Percentiles rank a stretch among this genome's conserved stretches.
Evolutionary conservation across 306 rosid genomes (phyloP).

Genomic region (Herpetospermum pedunculosum): DNA sequence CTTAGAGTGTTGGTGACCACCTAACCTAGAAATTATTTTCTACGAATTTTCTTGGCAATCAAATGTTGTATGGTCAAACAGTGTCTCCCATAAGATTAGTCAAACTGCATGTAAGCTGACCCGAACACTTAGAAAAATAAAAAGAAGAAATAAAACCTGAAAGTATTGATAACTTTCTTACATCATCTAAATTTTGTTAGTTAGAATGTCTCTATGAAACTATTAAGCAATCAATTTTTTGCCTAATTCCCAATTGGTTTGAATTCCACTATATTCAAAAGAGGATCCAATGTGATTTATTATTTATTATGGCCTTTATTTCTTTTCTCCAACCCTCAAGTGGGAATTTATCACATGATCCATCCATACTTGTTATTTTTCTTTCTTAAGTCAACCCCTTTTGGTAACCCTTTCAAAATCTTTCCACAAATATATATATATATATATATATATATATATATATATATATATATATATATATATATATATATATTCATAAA

Average conservation of each 20-base stretch:
- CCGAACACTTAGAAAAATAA: too few species aligned
- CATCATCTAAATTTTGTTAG: not conserved
- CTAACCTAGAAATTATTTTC: too few species aligned
- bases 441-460: too few species aligned
- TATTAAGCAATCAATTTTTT: not conserved
- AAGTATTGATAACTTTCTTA: not conserved
- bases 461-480: too few species aligned
- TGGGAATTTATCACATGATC: not conserved
- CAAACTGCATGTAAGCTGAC: too few species aligned
- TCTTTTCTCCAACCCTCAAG: not conserved
- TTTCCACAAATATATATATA: not conserved
- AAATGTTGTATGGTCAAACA: too few species aligned
- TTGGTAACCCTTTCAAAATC: not conserved
- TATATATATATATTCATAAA: too few species aligned
- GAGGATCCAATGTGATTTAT: slow-evolving; percentile 1
- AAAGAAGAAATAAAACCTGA: too few species aligned
- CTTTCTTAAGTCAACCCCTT: not conserved
- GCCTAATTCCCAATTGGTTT: not conserved
- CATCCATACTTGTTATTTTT: not conserved
- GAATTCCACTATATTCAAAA: not conserved
- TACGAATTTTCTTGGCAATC: too few species aligned
- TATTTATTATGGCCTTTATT: not conserved
- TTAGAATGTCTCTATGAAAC: not conserved
- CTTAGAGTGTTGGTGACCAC: too few species aligned
- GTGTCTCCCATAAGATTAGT: too few species aligned